Base-by-base conservation (phyloP, 371 early-diverging fungal species). In the Mortierella sp. region DNA sequence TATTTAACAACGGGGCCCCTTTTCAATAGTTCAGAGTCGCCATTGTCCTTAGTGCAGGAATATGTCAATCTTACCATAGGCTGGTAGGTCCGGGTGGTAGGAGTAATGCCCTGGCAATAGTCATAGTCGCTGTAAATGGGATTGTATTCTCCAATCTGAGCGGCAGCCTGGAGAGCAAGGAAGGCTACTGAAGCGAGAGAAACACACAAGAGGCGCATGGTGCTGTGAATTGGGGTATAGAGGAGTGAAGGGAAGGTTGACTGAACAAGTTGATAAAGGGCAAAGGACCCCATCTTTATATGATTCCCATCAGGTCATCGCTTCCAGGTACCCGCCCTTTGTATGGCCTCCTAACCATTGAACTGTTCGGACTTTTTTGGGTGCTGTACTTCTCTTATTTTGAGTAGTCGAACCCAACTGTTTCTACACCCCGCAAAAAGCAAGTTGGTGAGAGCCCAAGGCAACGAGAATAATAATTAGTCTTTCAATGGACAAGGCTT, bases 71-170 rank as follows among this genome's bases (percentile, higher is more conserved):
- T 64, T 67, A 75, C 75, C 5, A 75, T 50, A 14, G 75, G 75
- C n/a, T 34, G 34, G 51, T 75, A 75, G n/a, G 75, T 67, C 43
- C 50, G 31, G 19, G 48, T 21, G 6, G 50, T n/a, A 5, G 75
- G 53, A 21, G 50, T 67, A 26, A 75, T 67, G n/a, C 75, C 69
- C 43, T 75, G 75, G 67, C 75, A 75, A 26, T 64, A 50, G 26
- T 75, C 34, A 37, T 75, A 67, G 67, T 67, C 67, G 10, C 21
- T 24, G 69, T 75, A 75, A 53, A 67, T 53, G 31, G 46, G 21
- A 21, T 67, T 26, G 28, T 76, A 78, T 11, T 44, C 43, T 13
- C 37, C 50, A 19, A 77, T 78, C 19, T 74, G 76, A 28, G 43
- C 73, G 9, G 46, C 73, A 55, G 43, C 57, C 8, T 73, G 73